Conservation (phyloP, 306 rosid genomes). For the Malus asiatica region DNA sequence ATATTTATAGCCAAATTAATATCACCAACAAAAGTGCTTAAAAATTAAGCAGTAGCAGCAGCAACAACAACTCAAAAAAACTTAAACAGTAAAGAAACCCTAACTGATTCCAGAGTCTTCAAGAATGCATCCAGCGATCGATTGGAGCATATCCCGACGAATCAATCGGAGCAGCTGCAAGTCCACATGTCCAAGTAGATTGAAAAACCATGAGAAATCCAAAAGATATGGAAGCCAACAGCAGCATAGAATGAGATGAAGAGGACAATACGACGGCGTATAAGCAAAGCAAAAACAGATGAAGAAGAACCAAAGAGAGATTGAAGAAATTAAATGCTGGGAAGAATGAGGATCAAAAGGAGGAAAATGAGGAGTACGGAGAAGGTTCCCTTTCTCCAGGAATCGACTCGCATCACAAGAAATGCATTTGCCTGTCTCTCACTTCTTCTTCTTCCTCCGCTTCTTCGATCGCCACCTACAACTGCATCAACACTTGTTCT, state of each 20-base stretch:
- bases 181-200: conserved; percentile 2
- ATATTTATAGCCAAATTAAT: conserved; percentile 41
- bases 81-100: background rate
- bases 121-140: conserved; percentile 34
- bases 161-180: background rate
- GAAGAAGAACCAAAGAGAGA: background rate
- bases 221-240: background rate
- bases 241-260: background rate
- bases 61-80: too few species aligned
- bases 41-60: too few species aligned
- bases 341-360: conserved; percentile 70
- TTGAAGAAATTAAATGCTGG: conserved; percentile 34
- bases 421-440: conserved; percentile 28
- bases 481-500: conserved; percentile 14
- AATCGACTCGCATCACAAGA: conserved; percentile 63
- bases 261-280: background rate
- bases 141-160: conserved; percentile 33
- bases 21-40: background rate
- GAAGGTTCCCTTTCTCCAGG: conserved; percentile 73
- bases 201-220: conserved; percentile 1
- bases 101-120: conserved; percentile 54
- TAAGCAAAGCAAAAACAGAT: background rate
- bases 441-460: background rate
- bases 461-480: background rate
- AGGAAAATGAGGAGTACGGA: conserved; percentile 62